phyloP scores from a whole-genome alignment of 352 stramenopile species.

The Phytophthora sp. region DNA sequence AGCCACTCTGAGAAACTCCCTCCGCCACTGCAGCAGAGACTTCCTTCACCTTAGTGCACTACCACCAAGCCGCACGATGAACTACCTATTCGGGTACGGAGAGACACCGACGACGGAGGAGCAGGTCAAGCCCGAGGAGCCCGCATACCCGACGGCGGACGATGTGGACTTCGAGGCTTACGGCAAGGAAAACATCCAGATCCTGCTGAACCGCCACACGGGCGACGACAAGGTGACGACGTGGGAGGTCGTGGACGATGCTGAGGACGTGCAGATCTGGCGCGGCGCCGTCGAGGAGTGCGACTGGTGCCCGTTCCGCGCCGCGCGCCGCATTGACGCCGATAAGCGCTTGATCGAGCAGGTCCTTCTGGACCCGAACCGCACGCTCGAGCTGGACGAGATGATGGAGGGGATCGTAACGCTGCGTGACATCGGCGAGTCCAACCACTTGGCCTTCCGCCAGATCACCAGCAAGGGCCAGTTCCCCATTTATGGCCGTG shows the following conservation, averaged over 20 bases:
- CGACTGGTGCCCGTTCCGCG: slow-evolving; percentile 78
- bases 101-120: slow-evolving; percentile 37
- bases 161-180: slow-evolving; percentile 73
- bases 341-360: slow-evolving; percentile 62
- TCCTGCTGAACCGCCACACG: slow-evolving; percentile 67
- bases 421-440: slow-evolving; percentile 58
- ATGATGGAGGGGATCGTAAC: slow-evolving; percentile 78
- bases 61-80: slow-evolving; percentile 27
- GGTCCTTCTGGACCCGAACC: slow-evolving; percentile 62
- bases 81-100: slow-evolving; percentile 44
- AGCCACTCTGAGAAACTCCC: slow-evolving; percentile 34
- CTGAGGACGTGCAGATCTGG: slow-evolving; percentile 59
- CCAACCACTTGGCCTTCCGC: slow-evolving; percentile 63
- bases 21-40: slow-evolving; percentile 11
- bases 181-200: slow-evolving; percentile 68
- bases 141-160: slow-evolving; percentile 48
- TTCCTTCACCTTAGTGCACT: background rate
- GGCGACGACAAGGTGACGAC: slow-evolving; percentile 70
- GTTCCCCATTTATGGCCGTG: slow-evolving; percentile 76
- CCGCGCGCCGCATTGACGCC: slow-evolving; percentile 56
- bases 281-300: slow-evolving; percentile 65
- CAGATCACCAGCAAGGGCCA: slow-evolving; percentile 82
- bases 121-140: slow-evolving; percentile 34
- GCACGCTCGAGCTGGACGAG: slow-evolving; percentile 78
- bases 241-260: slow-evolving; percentile 72